These are phyloP conservation scores for Alternaria brassicae DNA, from an alignment of 2,329 filamentous ascomycete genomes.

Conservation along the genomic window DNA sequence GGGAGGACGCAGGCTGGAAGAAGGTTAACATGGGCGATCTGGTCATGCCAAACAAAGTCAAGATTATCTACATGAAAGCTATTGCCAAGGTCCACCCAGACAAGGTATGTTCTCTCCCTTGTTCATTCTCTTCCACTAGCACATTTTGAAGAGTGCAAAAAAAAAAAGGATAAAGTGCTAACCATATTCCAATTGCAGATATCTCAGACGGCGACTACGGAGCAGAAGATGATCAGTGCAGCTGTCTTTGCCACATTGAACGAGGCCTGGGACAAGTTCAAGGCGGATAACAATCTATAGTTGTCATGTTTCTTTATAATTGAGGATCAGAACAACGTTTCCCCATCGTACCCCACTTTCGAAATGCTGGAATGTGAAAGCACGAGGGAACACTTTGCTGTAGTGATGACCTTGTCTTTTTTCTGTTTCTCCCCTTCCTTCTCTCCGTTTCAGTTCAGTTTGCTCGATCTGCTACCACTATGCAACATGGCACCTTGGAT, in stretches of 20 bases:
- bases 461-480: no score
- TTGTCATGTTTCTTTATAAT: background rate
- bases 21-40: slow-evolving; percentile 94
- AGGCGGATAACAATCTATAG: slow-evolving; percentile 61
- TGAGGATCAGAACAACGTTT: background rate
- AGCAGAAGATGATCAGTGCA: slow-evolving; percentile 71
- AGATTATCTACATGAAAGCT: slow-evolving; percentile 98
- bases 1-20: slow-evolving; percentile 94
- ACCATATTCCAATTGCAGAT: slow-evolving; percentile 52
- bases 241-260: slow-evolving; percentile 70
- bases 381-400: no score
- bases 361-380: background rate
- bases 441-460: no score
- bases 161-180: slow-evolving; percentile 9
- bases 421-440: no score
- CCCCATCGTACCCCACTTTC: no score
- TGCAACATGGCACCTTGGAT: background rate
- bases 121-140: background rate
- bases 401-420: background rate
- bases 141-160: background rate
- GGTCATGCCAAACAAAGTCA: slow-evolving; percentile 92
- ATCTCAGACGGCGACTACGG: slow-evolving; percentile 68
- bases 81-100: slow-evolving; percentile 98
- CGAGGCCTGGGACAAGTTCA: slow-evolving; percentile 74
- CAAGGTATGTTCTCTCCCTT: slow-evolving; percentile 69